Base-by-base conservation (phyloP, 768 basidiomycete species). In the Boletus rubescentipes region DNA sequence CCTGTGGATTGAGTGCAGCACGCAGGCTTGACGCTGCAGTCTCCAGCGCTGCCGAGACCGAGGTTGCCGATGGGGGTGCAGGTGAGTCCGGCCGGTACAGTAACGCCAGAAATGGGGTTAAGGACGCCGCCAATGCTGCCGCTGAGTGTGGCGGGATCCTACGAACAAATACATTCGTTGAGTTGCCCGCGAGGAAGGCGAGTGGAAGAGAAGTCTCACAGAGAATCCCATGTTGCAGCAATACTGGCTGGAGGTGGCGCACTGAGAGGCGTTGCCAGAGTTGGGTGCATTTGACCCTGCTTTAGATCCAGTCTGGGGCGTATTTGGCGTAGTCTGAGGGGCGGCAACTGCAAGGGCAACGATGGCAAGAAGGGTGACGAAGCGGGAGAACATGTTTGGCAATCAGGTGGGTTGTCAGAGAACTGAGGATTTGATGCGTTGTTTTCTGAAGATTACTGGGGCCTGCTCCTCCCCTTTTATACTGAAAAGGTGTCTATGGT, bases 311-410 rank as follows among this genome's bases (percentile, higher is more conserved):
- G 26, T 6, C 6, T 26, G 26, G 26, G 26, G 6, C 10, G 32
- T 9, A 10, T 6, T 42, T 3, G 58, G 58, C 2, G 58, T 58
- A 18, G 46, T 60, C 26, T 26, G 26, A 26, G 26, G 26, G 0
- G 34, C 29, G 4, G 26, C 58, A 6, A 36, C 23, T 11, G 42
- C 48, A 12, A 63, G 51, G 3, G 58, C 61, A 39, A 43, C 58
- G 31, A 63, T 9, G 21, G 54, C 26, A 21, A 60, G 26, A 14
- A 63, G 30, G 26, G 38, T 16, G 31, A 43, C 16, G 30, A 58
- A 23, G 44, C 45, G 57, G 20, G 34, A 14, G 29, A 20, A 58
- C 61, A 62, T 63, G 2, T 48, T 20, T 42, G 4, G 10, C 38
- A 39, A 20, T 39, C 4, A n/a, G 16, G 38, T 5, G n/a, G 0